Evolutionary conservation across 345 rosid genomes (phyloP), one percentile per base, ranked within the genome.

Genomic region (Citrus medica): DNA sequence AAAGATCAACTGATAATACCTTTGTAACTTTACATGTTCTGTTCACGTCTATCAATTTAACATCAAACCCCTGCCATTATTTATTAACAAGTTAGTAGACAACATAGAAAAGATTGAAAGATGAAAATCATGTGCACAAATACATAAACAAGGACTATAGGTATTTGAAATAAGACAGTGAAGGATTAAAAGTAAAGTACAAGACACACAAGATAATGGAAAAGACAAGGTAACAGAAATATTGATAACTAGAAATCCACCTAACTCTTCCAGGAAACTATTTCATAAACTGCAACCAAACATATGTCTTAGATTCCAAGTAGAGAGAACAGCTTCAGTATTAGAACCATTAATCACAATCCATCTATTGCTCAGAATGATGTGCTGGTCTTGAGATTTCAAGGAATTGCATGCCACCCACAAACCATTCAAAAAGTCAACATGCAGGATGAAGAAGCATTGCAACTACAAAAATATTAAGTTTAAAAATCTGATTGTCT

Each of bases 21-120:
- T 96, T 94, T 37, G 98, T 94, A 79, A 92, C 97, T 87, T 93
- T 93, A 59, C 94, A 89, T 74, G 97, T 93, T 85, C 94, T 90
- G 78, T 95, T 95, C 38, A 95, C 92, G 78, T 90, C 93, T 77
- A 95, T 93, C 81, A 91, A 75, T 83, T 80, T 92, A 83, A 90
- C 90, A 84, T 95, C 98, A 89, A 93, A 93, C 21, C 99, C 98
- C 99, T 95, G 94, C 73, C 81, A 85, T 56, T 19, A 67, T n/a
- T 67, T 13, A 60, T 68, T 48, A 73, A 56, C 16, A 70, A 65
- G 70, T 80, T 51, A 79, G 60, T 12, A 53, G 37, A 53, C 21
- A 30, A 16, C 38, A 65, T 30, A 69, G 75, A 80, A 67, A 32
- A n/a, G 30, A 65, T 32, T 25, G 25, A n/a, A 42, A 46, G 72